Base-by-base conservation (phyloP, 2,329 filamentous ascomycete species). In the Xylaria sp. region DNA sequence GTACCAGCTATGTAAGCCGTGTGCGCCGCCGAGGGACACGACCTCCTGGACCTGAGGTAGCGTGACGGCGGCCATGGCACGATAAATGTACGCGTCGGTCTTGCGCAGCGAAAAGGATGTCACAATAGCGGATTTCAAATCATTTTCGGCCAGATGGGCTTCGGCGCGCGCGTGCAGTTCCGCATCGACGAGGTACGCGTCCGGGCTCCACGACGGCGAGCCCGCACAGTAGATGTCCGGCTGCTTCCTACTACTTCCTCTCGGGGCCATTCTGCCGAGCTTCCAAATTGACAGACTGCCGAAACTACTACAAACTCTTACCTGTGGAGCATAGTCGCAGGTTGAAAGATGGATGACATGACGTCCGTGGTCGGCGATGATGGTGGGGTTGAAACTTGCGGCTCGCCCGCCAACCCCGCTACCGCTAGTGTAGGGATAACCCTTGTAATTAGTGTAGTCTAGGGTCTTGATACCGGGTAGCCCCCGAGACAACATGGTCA, bases 1-100 rank as follows among this genome's bases (percentile, higher is more conserved):
- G 73, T 87, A 86, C 85, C 85, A 87, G 18, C 76, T 75, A 65
- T 86, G 84, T 63, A 87, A 73, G 15, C 81, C 81, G 63, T 85
- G 85, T 58, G 74, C 79, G 56, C 74, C 76, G 48, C 84, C 84
- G 15, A 84, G 75, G 2, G 74, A 74, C 46, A 87, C 78, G 36
- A 81, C 76, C n/a, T 79, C 80, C 74, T 87, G 85, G 2, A 83
- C 84, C 72, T 86, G 79, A 36, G 78, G 78, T 36, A 87, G 79
- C 55, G 79, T 83, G 58, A 87, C 83, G 70, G 82, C 83, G 46
- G 81, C 80, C 66, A 83, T 82, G 69, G 85, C 85, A 76, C 86
- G 83, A 75, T 87, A 87, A 56, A 82, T 82, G 72, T 85, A 87
- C 20, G 72, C 68, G 70, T 87, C 85, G 63, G 74, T 74, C 23